Percentiles rank a stretch among this genome's conserved stretches.
These are phyloP conservation scores for Plasmodium cynomolgi DNA, from an alignment of 169 alveolate species.

Conservation along the genomic window DNA sequence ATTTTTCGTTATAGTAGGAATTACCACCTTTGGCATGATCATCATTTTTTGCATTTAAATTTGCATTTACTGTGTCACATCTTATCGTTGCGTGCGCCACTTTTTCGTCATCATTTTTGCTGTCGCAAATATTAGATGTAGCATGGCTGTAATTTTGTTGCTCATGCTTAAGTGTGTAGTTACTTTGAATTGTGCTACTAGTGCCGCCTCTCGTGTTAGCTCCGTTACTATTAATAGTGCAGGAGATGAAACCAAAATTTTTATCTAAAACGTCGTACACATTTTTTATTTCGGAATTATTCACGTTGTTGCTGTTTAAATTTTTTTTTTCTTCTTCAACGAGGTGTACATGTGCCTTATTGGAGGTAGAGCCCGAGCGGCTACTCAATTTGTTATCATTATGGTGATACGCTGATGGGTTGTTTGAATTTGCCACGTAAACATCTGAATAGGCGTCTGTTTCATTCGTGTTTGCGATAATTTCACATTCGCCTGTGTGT, in stretches of 20 bases:
- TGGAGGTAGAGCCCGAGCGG: background rate
- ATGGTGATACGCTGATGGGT: background rate
- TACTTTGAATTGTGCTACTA: background rate
- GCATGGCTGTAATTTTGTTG: background rate
- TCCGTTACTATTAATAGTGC: background rate
- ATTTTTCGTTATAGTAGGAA: background rate
- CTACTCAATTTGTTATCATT: background rate
- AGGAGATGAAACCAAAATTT: background rate
- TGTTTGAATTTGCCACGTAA: background rate
- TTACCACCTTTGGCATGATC: background rate
- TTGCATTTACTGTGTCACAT: background rate
- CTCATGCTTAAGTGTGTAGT: background rate
- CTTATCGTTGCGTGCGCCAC: background rate
- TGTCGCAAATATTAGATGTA: background rate
- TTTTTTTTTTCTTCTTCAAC: background rate
- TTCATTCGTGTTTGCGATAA: background rate
- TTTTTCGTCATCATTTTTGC: background rate
- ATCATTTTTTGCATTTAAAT: slow-evolving; percentile 3
- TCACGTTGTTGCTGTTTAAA: background rate
- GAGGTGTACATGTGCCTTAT: background rate
- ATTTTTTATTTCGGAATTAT: background rate
- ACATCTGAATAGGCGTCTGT: background rate
- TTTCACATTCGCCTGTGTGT: background rate
- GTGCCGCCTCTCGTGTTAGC: background rate
- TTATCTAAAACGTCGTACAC: background rate